These are phyloP conservation scores for Fusarium nygamai DNA, from an alignment of 2,329 filamentous ascomycete genomes.

Conservation along the genomic window DNA sequence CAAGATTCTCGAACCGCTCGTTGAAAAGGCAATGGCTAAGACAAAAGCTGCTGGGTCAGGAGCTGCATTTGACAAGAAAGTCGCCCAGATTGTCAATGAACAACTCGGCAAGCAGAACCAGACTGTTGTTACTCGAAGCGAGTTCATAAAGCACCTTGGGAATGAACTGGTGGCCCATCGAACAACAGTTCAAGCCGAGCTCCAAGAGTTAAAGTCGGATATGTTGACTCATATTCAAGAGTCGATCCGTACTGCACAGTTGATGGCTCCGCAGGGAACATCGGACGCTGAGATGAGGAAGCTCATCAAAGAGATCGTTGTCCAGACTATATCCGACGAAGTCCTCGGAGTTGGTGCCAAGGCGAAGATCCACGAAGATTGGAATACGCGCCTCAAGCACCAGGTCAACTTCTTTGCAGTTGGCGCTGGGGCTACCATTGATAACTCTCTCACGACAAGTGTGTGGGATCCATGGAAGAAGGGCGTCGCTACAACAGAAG, in stretches of 20 bases:
- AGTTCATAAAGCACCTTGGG: conserved; percentile 58
- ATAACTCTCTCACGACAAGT: conserved; percentile 68
- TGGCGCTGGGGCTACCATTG: conserved; percentile 72
- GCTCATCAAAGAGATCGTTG: conserved; percentile 55
- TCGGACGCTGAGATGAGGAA: conserved; percentile 53
- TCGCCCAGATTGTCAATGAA: conserved; percentile 52
- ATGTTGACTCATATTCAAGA: conserved; percentile 48
- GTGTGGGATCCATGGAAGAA: conserved; percentile 54
- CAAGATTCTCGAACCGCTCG: conserved; percentile 46
- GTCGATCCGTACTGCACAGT: conserved; percentile 42
- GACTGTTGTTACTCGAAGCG: conserved; percentile 56
- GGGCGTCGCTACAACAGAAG: conserved; percentile 18
- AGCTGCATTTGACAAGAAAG: conserved; percentile 46
- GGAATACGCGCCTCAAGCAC: conserved; percentile 56
- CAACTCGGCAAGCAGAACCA: conserved; percentile 48
- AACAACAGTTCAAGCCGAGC: conserved; percentile 52
- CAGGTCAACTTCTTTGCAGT: conserved; percentile 79
- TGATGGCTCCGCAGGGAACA: conserved; percentile 46
- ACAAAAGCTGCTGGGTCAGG: conserved; percentile 48
- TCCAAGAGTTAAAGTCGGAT: conserved; percentile 50
- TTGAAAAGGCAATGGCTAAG: conserved; percentile 48
- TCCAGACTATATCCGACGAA: conserved; percentile 55
- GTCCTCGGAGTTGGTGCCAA: conserved; percentile 59
- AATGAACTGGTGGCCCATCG: conserved; percentile 52
- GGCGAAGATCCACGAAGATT: conserved; percentile 57